Base-by-base conservation (phyloP, 1,139 yeast species). In the Insectozyma bohioensis region DNA sequence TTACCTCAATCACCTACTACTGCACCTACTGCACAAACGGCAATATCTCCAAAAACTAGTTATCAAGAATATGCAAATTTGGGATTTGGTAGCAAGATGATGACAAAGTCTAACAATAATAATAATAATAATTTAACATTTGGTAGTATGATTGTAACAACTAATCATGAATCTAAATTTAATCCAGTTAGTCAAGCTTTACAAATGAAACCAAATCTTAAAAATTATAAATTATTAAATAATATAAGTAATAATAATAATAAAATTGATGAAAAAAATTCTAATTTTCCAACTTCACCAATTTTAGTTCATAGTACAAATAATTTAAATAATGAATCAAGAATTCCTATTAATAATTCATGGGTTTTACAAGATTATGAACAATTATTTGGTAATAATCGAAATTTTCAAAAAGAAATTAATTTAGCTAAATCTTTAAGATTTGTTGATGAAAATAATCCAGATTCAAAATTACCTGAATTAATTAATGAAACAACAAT, bases 301-400 rank as follows among this genome's bases (percentile, higher is more conserved):
- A 26, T 36, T 6, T 21, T 39, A 20, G 24, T 30, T 7, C 35
- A 36, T 16, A 38, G 28, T 25, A 9, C 24, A 8, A 21, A 20
- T 11, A 27, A 32, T 5, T 11, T 21, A 16, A 24, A 20, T 4
- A 23, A 27, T 29, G 36, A 34, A 6, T 16, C 23, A 4, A 29
- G 31, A 26, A 14, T 30, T 9, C 28, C 33, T 4, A 21, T 16
- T 10, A 30, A 26, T 6, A 34, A 35, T 28, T 16, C 33, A 6
- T 42, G 46, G 46, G 28, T 37, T 18, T 30, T 27, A 15, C 31
- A 35, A 24, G 46, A 42, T 27, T 42, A 42, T 28, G 39, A 42
- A 13, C 31, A 34, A 12, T 35, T 42, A 11, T 42, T 42, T 36
- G 46, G 41, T 4, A 20, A 22, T 17, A 30, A 28, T 8, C n/a